Conservation (phyloP, 2,329 filamentous ascomycete genomes). For the Colletotrichum sp. region DNA sequence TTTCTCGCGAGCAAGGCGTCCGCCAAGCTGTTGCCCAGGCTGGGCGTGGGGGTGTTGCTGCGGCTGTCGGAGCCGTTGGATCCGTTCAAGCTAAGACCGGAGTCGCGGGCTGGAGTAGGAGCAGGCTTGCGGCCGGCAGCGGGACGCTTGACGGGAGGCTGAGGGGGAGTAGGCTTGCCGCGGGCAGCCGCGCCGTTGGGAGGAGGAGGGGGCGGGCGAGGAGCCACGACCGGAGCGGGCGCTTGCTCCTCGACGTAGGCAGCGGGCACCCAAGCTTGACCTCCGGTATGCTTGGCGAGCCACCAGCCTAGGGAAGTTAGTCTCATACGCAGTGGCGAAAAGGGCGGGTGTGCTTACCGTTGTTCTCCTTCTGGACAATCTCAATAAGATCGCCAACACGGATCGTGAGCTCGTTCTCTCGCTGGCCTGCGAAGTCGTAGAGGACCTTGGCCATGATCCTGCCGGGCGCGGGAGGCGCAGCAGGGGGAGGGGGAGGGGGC, state of each 20-base stretch:
- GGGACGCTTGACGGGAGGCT: slow-evolving; percentile 82
- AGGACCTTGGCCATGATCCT: slow-evolving; percentile 88
- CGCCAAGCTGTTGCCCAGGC: slow-evolving; percentile 75
- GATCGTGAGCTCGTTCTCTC: slow-evolving; percentile 84
- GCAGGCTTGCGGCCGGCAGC: slow-evolving; percentile 74
- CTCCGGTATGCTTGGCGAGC: slow-evolving; percentile 76
- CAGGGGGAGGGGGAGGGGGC: slow-evolving; percentile 68
- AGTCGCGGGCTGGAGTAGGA: slow-evolving; percentile 71
- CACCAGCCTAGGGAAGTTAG: slow-evolving; percentile 80
- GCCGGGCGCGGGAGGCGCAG: slow-evolving; percentile 64
- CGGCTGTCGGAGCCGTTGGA: slow-evolving; percentile 65
- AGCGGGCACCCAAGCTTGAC: slow-evolving; percentile 93
- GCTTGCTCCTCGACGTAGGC: slow-evolving; percentile 91
- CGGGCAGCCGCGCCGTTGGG: slow-evolving; percentile 55
- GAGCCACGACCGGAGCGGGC: slow-evolving; percentile 63
- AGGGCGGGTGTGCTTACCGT: slow-evolving; percentile 66
- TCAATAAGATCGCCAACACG: slow-evolving; percentile 81
- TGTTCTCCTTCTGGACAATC: slow-evolving; percentile 92
- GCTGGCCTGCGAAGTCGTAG: slow-evolving; percentile 89
- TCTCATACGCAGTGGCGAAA: background rate
- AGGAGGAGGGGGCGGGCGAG: slow-evolving; percentile 70
- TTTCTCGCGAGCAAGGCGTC: slow-evolving; percentile 80
- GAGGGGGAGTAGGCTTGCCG: slow-evolving; percentile 74
- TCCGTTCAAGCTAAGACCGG: slow-evolving; percentile 66
- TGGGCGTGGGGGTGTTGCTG: slow-evolving; percentile 74